Base-by-base conservation (phyloP, 208 protist species). In the Blastocrithidia nonstop region DNA sequence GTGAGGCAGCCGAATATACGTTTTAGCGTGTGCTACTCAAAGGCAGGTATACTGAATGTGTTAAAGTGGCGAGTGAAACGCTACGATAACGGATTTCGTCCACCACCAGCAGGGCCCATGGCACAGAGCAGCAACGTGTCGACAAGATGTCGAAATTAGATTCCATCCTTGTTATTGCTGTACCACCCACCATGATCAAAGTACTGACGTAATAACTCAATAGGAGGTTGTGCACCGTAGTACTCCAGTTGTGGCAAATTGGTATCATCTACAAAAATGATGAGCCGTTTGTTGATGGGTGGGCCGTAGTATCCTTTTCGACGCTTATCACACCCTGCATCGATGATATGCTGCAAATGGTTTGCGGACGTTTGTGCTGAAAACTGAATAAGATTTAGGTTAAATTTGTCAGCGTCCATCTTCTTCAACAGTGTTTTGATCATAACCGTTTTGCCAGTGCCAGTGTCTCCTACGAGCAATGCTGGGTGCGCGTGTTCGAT, bases 151-250 rank as follows among this genome's bases (percentile, higher is more conserved):
- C 71, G 65, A 53, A 95, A 94, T 48, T 86, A 82, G 32, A 92
- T 77, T 59, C 71, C 66, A 40, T 94, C 80, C 55, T 91, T 95
- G 53, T 71, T 84, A 75, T 93, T 75, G 61, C 93, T 93, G 66
- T 97, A 98, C 88, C 93, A 97, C 25, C 92, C 95, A 31, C 73
- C 73, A 69, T 97, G 87, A 59, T 97, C 94, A 48, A 97, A 77
- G 67, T 72, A 96, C 79, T 98, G 94, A 33, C 95, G 75, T 4
- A 98, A 71, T 17, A 98, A 59, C 72, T 98, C 94, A 55, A 97
- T 95, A 0, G 95, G 94, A 27, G 95, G 94, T 70, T 97, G 94
- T 6, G 94, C 93, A 21, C 93, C 93, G 69, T 96, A 97, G 57
- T 91, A 71, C 62, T 98, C 94, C n/a, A 89, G 54, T 54, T 84